These are phyloP conservation scores for Lactarius psammicola DNA, from an alignment of 768 basidiomycete species.

Conservation along the genomic window DNA sequence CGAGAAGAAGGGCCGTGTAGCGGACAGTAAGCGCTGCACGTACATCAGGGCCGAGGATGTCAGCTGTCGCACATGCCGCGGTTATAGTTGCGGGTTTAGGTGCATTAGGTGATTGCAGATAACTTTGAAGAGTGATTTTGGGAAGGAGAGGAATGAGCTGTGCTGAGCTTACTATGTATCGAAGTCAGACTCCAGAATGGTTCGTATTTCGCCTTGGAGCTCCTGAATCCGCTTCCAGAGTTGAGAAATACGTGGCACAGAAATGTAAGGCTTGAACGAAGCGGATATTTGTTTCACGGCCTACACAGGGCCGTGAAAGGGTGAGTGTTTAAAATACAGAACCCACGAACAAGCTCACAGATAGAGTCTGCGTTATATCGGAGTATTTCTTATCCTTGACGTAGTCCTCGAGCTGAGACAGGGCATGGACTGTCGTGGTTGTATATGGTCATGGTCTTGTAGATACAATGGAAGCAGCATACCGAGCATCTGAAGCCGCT, in stretches of 20 bases:
- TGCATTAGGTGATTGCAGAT: conserved; percentile 64
- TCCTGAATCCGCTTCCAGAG: conserved; percentile 80
- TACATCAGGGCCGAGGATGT: conserved; percentile 84
- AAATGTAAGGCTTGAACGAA: conserved; percentile 75
- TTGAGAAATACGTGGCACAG: conserved; percentile 72
- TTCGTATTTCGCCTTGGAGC: conserved; percentile 77
- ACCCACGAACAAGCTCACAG: conserved; percentile 48
- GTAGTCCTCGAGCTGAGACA: conserved; percentile 77
- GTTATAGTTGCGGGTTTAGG: conserved; percentile 59
- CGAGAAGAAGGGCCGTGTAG: conserved; percentile 85
- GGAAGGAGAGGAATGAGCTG: not conserved
- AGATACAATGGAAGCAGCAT: conserved; percentile 32
- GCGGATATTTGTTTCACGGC: conserved; percentile 84
- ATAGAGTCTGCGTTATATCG: conserved; percentile 80
- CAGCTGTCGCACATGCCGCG: conserved; percentile 86
- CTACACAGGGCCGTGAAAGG: conserved; percentile 39
- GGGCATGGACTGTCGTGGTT: conserved; percentile 62
- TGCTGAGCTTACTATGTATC: conserved; percentile 77
- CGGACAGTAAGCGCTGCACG: conserved; percentile 80
- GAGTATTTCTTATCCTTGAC: conserved; percentile 75
- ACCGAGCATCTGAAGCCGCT: conserved; percentile 94
- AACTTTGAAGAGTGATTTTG: conserved; percentile 46
- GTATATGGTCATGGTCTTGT: not conserved
- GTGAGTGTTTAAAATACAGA: not conserved
- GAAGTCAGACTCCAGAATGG: conserved; percentile 84